Evolutionary conservation across 768 basidiomycete genomes (phyloP).

Genomic region (Galerina marginata): DNA sequence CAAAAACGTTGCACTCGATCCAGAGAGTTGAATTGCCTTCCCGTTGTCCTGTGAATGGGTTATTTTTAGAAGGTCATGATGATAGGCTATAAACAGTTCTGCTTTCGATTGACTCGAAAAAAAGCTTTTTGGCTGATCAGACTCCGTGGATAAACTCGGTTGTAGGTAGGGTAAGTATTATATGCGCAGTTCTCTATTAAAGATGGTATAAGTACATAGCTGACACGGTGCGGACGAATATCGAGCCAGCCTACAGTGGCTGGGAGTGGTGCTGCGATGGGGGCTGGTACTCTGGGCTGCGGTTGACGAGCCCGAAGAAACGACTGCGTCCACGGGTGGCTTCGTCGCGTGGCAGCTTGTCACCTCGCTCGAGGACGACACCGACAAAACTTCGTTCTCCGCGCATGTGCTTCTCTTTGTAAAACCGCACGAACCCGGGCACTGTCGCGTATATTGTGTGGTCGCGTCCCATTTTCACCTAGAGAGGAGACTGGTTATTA

Average conservation of each 20-base stretch:
- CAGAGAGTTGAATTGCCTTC: neutral
- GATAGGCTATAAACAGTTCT: neutral
- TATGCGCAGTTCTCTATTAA: conserved; percentile 9
- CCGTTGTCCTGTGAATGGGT: conserved; percentile 23
- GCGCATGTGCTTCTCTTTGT: conserved; percentile 78
- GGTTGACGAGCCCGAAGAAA: conserved; percentile 78
- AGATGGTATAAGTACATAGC: conserved; percentile 26
- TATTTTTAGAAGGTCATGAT: conserved; percentile 15
- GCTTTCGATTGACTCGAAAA: neutral
- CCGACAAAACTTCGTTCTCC: conserved; percentile 83
- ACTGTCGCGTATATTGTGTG: conserved; percentile 92
- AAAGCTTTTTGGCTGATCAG: neutral
- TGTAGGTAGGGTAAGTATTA: conserved; percentile 6
- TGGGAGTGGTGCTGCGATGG: neutral
- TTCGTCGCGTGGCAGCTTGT: conserved; percentile 87
- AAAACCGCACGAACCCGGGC: conserved; percentile 95
- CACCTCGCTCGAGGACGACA: conserved; percentile 80
- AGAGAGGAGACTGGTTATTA: conserved; percentile 11
- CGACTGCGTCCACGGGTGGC: conserved; percentile 77
- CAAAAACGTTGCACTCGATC: conserved; percentile 6
- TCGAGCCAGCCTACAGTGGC: conserved; percentile 17
- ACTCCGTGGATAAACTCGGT: too few relatives aligned
- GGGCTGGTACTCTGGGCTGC: conserved; percentile 37
- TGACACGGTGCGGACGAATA: conserved; percentile 10
- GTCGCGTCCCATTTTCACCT: conserved; percentile 93